Base-by-base conservation (phyloP, 2,329 filamentous ascomycete genomes). In the Colletotrichum tabaci region DNA sequence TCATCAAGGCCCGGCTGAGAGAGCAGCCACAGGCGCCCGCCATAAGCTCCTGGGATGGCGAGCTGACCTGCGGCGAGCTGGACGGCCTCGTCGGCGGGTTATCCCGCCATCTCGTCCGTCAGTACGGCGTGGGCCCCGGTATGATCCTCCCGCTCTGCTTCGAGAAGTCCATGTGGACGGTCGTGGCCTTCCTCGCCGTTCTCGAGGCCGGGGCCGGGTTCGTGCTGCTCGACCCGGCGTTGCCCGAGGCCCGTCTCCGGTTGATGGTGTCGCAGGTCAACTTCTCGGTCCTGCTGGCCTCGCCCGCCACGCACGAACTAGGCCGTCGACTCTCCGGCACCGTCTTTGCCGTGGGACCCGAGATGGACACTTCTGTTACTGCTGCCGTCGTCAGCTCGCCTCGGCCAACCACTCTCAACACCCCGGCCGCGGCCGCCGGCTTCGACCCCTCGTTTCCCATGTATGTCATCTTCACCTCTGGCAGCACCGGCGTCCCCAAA, bases 31-130 rank as follows among this genome's bases (percentile, higher is more conserved):
- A 55, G 8, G 30, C 55, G 8, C 60, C 23, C 2, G 60, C 60
- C 10, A 74, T 81, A 26, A 76, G 74, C 61, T 77, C 79, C 1
- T 80, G 79, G 79, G 79, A 81, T 10, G 79, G 79, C 16, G 71
- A 78, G 10, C 70, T 80, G 2, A 79, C 77, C 2, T 80, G 79
- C 55, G 60, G 63, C 1, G 75, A 80, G 13, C 64, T 80, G 0
- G 70, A 77, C 50, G 9, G 42, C 2, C n/a, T 57, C 3, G 50
- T 73, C n/a, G 62, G 64, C 3, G 16, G 44, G 0, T 26, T 75
- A 8, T 64, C 69, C 30, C 30, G 23, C 12, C 44, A 61, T 13
- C 57, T 75, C 15, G 63, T 50, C 2, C 6, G n/a, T 30, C 23
- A 30, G 23, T 55, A 30, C n/a, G 52, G 35, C 16, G 52, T 55